These are phyloP conservation scores for Citrus glauca DNA, from an alignment of 345 rosid genomes.

Conservation along the genomic window DNA sequence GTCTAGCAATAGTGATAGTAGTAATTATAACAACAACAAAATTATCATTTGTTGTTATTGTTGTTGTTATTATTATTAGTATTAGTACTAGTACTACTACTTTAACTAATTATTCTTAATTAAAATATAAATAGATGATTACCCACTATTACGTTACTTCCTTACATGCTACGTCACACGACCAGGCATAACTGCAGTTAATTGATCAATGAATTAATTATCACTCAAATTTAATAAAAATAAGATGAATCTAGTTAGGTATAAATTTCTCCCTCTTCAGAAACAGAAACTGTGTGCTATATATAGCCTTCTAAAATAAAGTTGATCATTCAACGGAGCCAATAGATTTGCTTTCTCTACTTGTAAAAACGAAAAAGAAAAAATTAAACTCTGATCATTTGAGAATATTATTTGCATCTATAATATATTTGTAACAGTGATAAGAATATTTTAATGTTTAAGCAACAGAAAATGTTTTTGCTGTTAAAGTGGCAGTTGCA, in stretches of 20 bases:
- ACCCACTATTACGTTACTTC: neutral
- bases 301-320: neutral
- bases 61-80: too few relatives aligned
- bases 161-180: slow-evolving; percentile 4
- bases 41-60: too few relatives aligned
- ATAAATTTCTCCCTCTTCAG: neutral
- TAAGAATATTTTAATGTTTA: neutral
- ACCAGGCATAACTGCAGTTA: neutral
- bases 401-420: too few relatives aligned
- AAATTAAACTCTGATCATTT: neutral
- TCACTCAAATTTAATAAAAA: neutral
- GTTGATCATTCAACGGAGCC: neutral
- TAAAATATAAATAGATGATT: neutral
- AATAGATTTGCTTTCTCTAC: neutral
- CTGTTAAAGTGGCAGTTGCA: neutral
- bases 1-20: accelerated
- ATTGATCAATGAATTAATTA: neutral
- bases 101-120: neutral
- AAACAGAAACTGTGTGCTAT: neutral
- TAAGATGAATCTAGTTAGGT: neutral
- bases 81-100: neutral
- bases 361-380: neutral
- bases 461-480: neutral
- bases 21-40: too few relatives aligned
- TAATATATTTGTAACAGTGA: neutral